Conservation (phyloP, 306 rosid species). For the Amphicarpaea edgeworthii region DNA sequence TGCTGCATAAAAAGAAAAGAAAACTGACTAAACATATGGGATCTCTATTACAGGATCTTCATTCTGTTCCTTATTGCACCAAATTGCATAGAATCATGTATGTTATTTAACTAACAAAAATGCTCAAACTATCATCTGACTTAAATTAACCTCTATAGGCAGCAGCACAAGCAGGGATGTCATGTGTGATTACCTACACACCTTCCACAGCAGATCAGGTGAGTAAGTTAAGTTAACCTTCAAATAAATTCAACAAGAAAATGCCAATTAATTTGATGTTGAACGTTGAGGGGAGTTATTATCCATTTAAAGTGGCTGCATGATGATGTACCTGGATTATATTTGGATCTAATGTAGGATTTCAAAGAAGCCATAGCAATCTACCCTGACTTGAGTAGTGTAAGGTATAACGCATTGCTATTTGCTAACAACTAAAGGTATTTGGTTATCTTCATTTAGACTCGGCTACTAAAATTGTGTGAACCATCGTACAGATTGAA, state of each 20-base stretch:
- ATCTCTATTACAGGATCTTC: constrained; percentile 13
- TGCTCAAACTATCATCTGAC: constrained; percentile 26
- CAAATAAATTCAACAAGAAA: background rate
- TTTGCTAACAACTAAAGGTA: background rate
- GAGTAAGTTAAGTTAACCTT: constrained; percentile 43
- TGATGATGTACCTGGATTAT: constrained; percentile 30
- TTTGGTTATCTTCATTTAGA: constrained; percentile 12
- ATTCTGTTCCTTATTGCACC: constrained; percentile 26
- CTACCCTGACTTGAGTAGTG: constrained; percentile 83
- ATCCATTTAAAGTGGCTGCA: constrained; percentile 31
- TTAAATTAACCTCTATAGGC: constrained; percentile 62
- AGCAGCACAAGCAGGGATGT: constrained; percentile 92
- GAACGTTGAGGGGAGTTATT: background rate
- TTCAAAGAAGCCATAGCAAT: constrained; percentile 80
- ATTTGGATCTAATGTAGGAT: constrained; percentile 58
- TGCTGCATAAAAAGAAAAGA: background rate
- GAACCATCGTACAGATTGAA: constrained; percentile 68
- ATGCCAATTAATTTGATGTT: constrained; percentile 1
- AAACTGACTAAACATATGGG: background rate
- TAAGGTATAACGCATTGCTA: constrained; percentile 62
- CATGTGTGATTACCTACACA: constrained; percentile 84
- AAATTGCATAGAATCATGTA: constrained; percentile 3
- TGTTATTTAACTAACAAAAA: background rate
- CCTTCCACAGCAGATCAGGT: constrained; percentile 93
- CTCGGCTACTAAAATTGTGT: constrained; percentile 4